phyloP scores from a whole-genome alignment of 2,329 filamentous ascomycete species.

The Akanthomyces lecanii region DNA sequence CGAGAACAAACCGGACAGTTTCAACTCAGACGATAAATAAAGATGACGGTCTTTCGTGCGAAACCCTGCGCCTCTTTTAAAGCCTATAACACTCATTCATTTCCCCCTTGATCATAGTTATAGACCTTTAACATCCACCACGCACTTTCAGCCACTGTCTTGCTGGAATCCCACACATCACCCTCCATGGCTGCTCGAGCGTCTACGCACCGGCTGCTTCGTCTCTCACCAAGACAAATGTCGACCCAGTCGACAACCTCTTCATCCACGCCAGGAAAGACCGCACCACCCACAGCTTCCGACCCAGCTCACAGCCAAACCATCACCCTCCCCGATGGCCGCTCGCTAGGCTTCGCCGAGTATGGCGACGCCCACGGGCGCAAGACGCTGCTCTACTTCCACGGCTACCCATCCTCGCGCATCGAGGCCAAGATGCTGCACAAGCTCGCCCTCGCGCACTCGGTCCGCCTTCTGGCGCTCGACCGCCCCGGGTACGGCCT shows the following conservation, averaged over 20 bases:
- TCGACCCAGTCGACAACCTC: background rate
- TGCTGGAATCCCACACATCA: background rate
- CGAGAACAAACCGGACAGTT: slow-evolving; percentile 5
- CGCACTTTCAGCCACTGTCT: background rate
- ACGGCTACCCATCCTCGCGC: slow-evolving; percentile 40
- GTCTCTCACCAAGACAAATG: background rate
- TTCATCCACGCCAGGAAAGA: background rate
- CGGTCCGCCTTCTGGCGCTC: slow-evolving; percentile 33
- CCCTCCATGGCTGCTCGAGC: background rate
- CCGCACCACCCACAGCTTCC: background rate
- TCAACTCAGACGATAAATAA: background rate
- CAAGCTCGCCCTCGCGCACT: slow-evolving; percentile 23
- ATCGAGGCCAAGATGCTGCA: slow-evolving; percentile 32
- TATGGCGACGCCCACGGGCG: slow-evolving; percentile 30
- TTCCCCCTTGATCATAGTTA: background rate
- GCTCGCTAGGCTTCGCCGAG: slow-evolving; percentile 37
- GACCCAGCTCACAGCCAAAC: slow-evolving; percentile 22
- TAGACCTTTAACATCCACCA: background rate
- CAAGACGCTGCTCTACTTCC: slow-evolving; percentile 36
- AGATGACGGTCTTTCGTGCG: background rate
- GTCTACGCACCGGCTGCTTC: background rate
- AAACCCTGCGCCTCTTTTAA: no score
- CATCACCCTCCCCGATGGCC: slow-evolving; percentile 36
- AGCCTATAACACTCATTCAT: background rate
- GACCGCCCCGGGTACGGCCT: slow-evolving; percentile 42